Evolutionary conservation across 2,329 filamentous ascomycete genomes (phyloP), one percentile per base, ranked within the genome.

Genomic region (Metarhizium rileyi): DNA sequence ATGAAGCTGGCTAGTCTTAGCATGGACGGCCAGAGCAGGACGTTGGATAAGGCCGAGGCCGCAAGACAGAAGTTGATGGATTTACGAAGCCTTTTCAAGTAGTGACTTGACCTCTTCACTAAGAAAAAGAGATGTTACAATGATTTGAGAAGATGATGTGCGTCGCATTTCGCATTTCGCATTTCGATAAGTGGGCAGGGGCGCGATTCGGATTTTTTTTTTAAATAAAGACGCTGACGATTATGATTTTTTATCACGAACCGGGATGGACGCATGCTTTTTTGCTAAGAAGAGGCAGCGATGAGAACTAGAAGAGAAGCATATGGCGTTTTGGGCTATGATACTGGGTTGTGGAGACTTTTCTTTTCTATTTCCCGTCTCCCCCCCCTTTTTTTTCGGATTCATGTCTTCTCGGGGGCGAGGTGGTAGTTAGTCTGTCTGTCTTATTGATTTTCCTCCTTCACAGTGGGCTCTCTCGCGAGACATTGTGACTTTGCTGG

Each of bases 1-100:
- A 87, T 86, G 70, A 85, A 89, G 65, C 71, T 98, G 47, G 93
- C 93, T 0, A 89, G 87, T 61, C 73, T 97, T 56, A 91, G 87
- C 62, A 84, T 94, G 84, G 86, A 87, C 55, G 75, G 78, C 25
- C 63, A 76, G 63, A 68, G 80, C 71, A 71, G 68, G 52, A 66
- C 68, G 20, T 59, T 78, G 61, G 67, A 84, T 70, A 73, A 72
- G 56, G 68, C 70, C 52, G 64, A 73, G 52, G 70, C 70, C 42
- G 81, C 83, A 6, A 80, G 81, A 68, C 76, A 84, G 70, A 80
- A 76, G 56, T 69, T 79, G 50, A 70, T 75, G 70, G 78, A 81
- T 54, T 61, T 82, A 51, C 73, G 76, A 46, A 78, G 75, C 56
- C 71, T 82, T 30, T 82, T 82, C 65, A 76, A 73, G 62, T 78